Evolutionary conservation across 179 eudicot species (phyloP).

Genomic region (Camellia oleifera): DNA sequence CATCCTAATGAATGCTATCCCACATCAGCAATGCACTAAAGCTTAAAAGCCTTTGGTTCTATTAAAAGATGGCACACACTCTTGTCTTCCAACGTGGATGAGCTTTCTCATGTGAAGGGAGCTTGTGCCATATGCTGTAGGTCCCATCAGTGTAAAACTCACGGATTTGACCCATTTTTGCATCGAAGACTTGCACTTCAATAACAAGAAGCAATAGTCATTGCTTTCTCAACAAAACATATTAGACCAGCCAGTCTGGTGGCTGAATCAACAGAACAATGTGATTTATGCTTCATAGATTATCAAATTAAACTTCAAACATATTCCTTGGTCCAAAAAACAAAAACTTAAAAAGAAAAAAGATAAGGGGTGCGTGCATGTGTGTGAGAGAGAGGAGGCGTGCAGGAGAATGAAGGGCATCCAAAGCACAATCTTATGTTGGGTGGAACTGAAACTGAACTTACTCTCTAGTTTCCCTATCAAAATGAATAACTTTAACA

Average conservation of each 20-base stretch:
- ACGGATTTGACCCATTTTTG: neutral
- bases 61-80: too few species aligned
- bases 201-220: too few species aligned
- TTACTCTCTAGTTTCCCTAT: conserved; percentile 78
- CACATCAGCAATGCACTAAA: too few species aligned
- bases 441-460: conserved; percentile 30
- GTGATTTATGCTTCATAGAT: neutral
- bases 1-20: too few species aligned
- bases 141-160: too few species aligned
- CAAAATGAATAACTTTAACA: conserved; percentile 90
- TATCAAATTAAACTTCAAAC: neutral
- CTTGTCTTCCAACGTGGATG: too few species aligned
- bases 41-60: too few species aligned
- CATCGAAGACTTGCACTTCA: neutral
- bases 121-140: too few species aligned
- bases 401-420: neutral
- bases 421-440: neutral
- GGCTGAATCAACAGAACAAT: neutral
- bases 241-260: neutral
- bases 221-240: too few species aligned
- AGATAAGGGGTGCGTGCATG: neutral
- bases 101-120: too few species aligned
- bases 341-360: neutral
- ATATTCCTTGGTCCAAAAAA: neutral
- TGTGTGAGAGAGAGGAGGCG: neutral